A percentile compares a stretch with the other conserved stretches of the same genome.
phyloP scores from a whole-genome alignment of 1,284 basidiomycete species.

The Ceraceosorus guamensis region DNA sequence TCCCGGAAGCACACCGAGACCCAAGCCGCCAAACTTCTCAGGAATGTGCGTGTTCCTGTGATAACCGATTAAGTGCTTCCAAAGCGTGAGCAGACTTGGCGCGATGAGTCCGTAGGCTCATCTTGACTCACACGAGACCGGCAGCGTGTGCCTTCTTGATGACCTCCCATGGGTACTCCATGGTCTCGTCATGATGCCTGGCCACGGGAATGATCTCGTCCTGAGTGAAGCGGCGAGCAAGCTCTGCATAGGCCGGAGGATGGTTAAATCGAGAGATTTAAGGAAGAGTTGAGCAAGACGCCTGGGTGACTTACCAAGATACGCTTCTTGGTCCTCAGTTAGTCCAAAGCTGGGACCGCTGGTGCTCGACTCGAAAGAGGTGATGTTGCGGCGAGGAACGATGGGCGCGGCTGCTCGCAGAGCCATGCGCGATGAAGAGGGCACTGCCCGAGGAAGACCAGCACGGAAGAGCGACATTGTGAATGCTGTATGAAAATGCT shows the following conservation, averaged over 20 bases:
- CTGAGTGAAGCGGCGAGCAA: slow-evolving; percentile 52
- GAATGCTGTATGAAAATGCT: too few relatives aligned
- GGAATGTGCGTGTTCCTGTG: slow-evolving; percentile 45
- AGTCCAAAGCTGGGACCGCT: slow-evolving; percentile 34
- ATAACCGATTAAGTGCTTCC: slow-evolving; percentile 49
- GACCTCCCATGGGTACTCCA: slow-evolving; percentile 54
- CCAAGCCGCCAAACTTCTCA: slow-evolving; percentile 54
- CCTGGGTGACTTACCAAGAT: slow-evolving; percentile 30
- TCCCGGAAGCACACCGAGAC: slow-evolving; percentile 53
- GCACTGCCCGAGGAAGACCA: background rate
- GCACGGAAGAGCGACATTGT: background rate
- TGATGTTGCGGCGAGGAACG: background rate
- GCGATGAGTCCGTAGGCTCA: too few relatives aligned
- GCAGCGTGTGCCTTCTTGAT: slow-evolving; percentile 55
- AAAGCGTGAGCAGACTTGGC: too few relatives aligned
- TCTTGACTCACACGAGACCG: slow-evolving; percentile 38
- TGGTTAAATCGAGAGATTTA: background rate
- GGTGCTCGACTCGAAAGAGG: slow-evolving; percentile 1
- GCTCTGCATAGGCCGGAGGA: slow-evolving; percentile 42
- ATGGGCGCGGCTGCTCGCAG: background rate
- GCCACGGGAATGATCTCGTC: slow-evolving; percentile 55
- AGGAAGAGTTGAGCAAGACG: background rate
- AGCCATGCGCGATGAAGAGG: background rate
- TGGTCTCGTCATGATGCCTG: slow-evolving; percentile 46
- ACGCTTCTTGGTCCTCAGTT: slow-evolving; percentile 49